Base-by-base conservation (phyloP, 352 stramenopile genomes). In the Pythium angustatum region DNA sequence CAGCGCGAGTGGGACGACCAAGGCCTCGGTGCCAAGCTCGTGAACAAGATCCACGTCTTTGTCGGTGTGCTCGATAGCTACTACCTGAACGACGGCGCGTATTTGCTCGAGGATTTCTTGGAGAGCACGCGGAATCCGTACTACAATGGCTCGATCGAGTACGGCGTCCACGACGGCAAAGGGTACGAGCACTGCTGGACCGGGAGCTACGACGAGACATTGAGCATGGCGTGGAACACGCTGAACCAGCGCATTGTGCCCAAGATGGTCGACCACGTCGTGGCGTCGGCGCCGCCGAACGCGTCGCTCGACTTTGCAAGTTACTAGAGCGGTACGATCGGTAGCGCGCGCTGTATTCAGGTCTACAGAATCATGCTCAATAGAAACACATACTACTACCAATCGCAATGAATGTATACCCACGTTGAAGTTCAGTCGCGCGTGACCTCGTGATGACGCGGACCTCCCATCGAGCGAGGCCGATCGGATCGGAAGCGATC, bases 171-270 rank as follows among this genome's bases (percentile, higher is more conserved):
- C 8, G 77, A 89, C 36, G 82, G 82, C 50, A 85, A 84, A 38
- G 82, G 82, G 7, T 91, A 76, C 49, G 82, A 89, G 70, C 82
- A 91, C 66, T 91, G 82, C 75, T 91, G 82, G 82, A 91, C 79
- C 0, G 82, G 82, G 22, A 87, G 77, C 73, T 87, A 78, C 47
- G 79, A 91, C 50, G 65, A 89, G 70, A 83, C 79, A 30, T 71
- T 91, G n/a, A 79, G 66, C 27, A 84, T 88, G 60, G 82, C 72
- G 31, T 88, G 80, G 78, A 76, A 85, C 58, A 91, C 82, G 38
- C 75, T 91, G 19, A 91, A 91, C 69, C 79, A 88, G 63, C 81
- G 81, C 50, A 91, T 91, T 61, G 61, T 89, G 26, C 78, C 79
- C 5, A 64, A 78, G 48, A 88, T 91, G 82, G 66, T 87, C 2